Evolutionary conservation across 2,329 filamentous ascomycete species (phyloP).

Genomic region (Aurifilum marmelostoma): DNA sequence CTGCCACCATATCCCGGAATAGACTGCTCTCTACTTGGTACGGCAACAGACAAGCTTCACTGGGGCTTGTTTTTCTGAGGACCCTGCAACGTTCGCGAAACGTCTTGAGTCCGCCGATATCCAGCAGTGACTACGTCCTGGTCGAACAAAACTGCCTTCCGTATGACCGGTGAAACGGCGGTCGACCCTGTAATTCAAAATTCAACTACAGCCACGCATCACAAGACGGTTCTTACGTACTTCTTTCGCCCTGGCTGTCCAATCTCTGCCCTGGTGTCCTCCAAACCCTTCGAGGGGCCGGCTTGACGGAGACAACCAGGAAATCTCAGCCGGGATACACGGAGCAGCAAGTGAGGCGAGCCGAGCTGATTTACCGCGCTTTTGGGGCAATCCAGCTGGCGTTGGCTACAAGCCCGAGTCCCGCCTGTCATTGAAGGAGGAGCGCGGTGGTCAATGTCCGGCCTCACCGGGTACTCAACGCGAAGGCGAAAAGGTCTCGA

Average conservation of each 20-base stretch:
- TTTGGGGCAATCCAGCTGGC: slow-evolving; percentile 23
- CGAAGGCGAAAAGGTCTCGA: slow-evolving; percentile 63
- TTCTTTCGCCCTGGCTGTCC: slow-evolving; percentile 34
- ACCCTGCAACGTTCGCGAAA: neutral
- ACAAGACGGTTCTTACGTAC: slow-evolving; percentile 27
- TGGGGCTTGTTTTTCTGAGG: neutral
- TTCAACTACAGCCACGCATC: slow-evolving; percentile 17
- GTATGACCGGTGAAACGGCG: slow-evolving; percentile 28
- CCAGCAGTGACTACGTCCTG: slow-evolving; percentile 16
- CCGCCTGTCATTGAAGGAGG: slow-evolving; percentile 31
- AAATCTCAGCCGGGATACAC: slow-evolving; percentile 15
- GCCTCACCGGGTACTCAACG: slow-evolving; percentile 53
- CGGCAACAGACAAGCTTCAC: neutral
- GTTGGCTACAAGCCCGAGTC: slow-evolving; percentile 31
- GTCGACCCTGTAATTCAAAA: slow-evolving; percentile 23
- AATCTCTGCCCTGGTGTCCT: slow-evolving; percentile 31
- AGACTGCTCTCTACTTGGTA: slow-evolving; percentile 8
- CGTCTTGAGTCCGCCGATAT: neutral
- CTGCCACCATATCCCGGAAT: neutral
- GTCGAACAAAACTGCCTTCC: slow-evolving; percentile 7
- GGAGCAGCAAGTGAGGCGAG: slow-evolving; percentile 16
- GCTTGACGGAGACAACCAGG: slow-evolving; percentile 30
- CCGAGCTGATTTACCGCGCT: slow-evolving; percentile 14
- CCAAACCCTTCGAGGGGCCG: slow-evolving; percentile 30
- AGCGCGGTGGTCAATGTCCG: slow-evolving; percentile 58